Evolutionary conservation across 352 stramenopile genomes (phyloP).

Genomic region (Phytophthora lateralis): DNA sequence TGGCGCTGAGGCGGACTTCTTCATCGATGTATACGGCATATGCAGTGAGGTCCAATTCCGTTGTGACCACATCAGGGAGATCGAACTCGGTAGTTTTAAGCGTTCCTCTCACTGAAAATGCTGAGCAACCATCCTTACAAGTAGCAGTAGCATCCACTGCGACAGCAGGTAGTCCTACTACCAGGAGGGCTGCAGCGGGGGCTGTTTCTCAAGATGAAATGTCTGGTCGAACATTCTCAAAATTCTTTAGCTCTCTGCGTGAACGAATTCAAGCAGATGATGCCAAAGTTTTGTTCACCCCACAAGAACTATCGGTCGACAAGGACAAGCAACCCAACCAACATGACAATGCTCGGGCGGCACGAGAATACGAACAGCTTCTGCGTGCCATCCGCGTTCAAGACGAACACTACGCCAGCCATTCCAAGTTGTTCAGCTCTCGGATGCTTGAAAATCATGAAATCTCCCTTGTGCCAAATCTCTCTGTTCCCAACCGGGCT

Average conservation of each 20-base stretch:
- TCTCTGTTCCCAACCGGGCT: neutral
- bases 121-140: conserved; percentile 7
- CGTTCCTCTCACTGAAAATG: conserved; percentile 3
- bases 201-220: conserved; percentile 34
- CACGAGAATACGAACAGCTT: conserved; percentile 38
- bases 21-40: neutral
- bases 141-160: conserved; percentile 6
- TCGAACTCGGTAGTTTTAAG: conserved; percentile 25
- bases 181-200: conserved; percentile 3
- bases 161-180: neutral
- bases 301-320: conserved; percentile 1
- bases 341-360: conserved; percentile 21
- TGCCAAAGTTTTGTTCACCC: conserved; percentile 36
- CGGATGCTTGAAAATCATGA: conserved; percentile 71
- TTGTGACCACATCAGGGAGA: conserved; percentile 14
- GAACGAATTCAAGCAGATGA: conserved; percentile 27
- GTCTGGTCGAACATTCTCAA: conserved; percentile 36
- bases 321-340: conserved; percentile 22
- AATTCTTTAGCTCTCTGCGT: conserved; percentile 36
- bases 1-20: conserved; percentile 1
- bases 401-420: conserved; percentile 70
- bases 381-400: conserved; percentile 49
- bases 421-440: conserved; percentile 68
- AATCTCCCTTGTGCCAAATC: conserved; percentile 51
- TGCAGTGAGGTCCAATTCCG: conserved; percentile 20